These are phyloP conservation scores for Leccinum imitatum DNA, from an alignment of 768 basidiomycete species.

Conservation along the genomic window DNA sequence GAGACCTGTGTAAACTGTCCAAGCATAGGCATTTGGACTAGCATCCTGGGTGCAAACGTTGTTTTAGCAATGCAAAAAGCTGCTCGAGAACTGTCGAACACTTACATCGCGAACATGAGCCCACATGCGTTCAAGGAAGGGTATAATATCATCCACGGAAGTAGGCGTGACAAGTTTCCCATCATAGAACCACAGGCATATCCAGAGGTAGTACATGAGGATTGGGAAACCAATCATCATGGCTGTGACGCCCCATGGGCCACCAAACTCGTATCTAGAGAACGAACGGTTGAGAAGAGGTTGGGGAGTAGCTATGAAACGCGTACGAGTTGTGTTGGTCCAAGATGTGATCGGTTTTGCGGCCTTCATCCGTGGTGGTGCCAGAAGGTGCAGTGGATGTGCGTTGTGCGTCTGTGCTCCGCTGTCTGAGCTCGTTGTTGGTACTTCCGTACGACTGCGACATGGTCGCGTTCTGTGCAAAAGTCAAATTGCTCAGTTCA, in stretches of 20 bases:
- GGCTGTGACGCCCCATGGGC: constrained; percentile 83
- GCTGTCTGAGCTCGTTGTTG: constrained; percentile 30
- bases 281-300: constrained; percentile 3
- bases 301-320: not conserved
- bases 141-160: constrained; percentile 66
- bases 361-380: constrained; percentile 65
- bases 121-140: constrained; percentile 84
- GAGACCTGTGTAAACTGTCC: constrained; percentile 87
- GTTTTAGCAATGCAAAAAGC: not conserved
- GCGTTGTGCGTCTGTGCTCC: constrained; percentile 19
- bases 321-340: constrained; percentile 66
- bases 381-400: constrained; percentile 20
- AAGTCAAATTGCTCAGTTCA: constrained; percentile 15
- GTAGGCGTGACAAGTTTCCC: constrained; percentile 73
- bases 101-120: constrained; percentile 76
- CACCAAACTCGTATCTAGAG: constrained; percentile 91
- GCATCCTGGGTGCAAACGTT: constrained; percentile 65
- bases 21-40: constrained; percentile 83
- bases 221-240: constrained; percentile 95
- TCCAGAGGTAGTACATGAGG: constrained; percentile 99
- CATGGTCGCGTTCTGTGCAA: constrained; percentile 12
- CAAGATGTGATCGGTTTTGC: constrained; percentile 67
- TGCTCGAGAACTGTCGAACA: not conserved
- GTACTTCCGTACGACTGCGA: constrained; percentile 30
- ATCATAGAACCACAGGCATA: constrained; percentile 95